Percentiles rank a stretch among this genome's conserved stretches.
phyloP scores from a whole-genome alignment of 257 asterid genomes.

The Linaria vulgaris region DNA sequence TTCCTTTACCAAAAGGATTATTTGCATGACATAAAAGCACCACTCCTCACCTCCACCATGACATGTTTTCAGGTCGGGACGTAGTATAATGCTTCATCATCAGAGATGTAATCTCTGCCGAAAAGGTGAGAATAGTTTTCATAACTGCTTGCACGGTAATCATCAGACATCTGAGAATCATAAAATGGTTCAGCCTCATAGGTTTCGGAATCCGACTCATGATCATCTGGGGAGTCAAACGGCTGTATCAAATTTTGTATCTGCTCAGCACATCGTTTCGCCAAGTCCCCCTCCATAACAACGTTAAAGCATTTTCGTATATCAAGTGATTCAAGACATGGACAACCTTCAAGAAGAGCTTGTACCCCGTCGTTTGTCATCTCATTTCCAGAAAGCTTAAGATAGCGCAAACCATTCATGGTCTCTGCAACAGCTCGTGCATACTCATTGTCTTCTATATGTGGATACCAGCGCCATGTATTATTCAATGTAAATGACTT shows the following conservation, averaged over 20 bases:
- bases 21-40: no score
- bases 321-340: slow-evolving; percentile 57
- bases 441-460: slow-evolving; percentile 14
- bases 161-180: no score
- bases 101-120: no score
- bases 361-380: slow-evolving; percentile 37
- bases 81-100: no score
- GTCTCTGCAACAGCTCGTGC: slow-evolving; percentile 41
- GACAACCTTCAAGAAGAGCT: slow-evolving; percentile 52
- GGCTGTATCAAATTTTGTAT: slow-evolving; percentile 28
- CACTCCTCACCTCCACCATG: no score
- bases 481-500: slow-evolving; percentile 38
- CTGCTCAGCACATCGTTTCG: slow-evolving; percentile 32
- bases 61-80: no score
- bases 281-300: slow-evolving; percentile 34
- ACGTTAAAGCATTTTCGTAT: slow-evolving; percentile 31
- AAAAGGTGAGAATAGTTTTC: no score
- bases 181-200: no score
- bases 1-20: no score
- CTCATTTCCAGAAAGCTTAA: slow-evolving; percentile 35
- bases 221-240: slow-evolving; percentile 13
- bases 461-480: not conserved
- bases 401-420: slow-evolving; percentile 46
- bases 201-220: slow-evolving; percentile 1
- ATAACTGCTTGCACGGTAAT: no score